Evolutionary conservation across 2,329 filamentous ascomycete species (phyloP).

Genomic region (Aspergillus fructus): DNA sequence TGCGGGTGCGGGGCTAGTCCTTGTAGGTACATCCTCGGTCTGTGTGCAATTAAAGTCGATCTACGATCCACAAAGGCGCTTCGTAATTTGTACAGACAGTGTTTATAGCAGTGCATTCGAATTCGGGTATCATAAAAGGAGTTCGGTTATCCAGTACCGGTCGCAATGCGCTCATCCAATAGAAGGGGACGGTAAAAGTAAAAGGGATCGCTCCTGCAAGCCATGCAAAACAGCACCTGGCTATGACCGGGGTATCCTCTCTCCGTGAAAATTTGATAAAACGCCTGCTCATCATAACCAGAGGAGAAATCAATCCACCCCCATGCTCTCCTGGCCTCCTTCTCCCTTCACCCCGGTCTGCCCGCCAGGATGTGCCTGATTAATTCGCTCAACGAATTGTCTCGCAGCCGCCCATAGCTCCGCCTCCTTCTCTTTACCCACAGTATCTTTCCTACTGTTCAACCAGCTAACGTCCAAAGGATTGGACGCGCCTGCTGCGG

Average conservation of each 20-base stretch:
- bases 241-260: background rate
- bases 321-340: constrained; percentile 35
- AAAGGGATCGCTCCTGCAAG: background rate
- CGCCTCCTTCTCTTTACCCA: constrained; percentile 78
- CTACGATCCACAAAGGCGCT: background rate
- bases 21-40: constrained; percentile 20
- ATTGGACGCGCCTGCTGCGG: constrained; percentile 37
- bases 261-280: no score
- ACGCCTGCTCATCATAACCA: background rate
- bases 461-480: constrained; percentile 83
- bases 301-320: constrained; percentile 34
- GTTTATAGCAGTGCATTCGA: background rate
- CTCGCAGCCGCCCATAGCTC: constrained; percentile 71
- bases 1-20: background rate
- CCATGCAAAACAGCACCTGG: background rate
- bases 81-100: background rate
- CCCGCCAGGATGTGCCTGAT: constrained; percentile 13
- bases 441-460: constrained; percentile 79
- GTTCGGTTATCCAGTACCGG: background rate
- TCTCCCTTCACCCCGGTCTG: constrained; percentile 13
- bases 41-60: constrained; percentile 14
- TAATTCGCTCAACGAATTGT: constrained; percentile 51
- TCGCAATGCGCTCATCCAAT: background rate
- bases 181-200: background rate
- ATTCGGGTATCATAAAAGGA: constrained; percentile 23